Base-by-base conservation (phyloP, 106 monocot genomes). In the Acanthochlamys bracteata region DNA sequence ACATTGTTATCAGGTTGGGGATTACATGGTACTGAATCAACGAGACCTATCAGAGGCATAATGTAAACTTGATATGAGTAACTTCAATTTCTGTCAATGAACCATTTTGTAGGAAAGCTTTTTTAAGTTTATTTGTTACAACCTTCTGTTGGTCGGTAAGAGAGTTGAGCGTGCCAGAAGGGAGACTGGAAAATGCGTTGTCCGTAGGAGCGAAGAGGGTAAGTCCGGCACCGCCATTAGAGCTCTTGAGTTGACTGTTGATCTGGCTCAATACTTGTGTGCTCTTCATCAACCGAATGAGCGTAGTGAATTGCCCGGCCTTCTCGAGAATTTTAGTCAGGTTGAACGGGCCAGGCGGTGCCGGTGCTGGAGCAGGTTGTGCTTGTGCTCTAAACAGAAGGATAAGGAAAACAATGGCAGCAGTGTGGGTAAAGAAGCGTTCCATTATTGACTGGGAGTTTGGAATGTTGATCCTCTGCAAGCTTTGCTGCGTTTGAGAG, bases 171-270 rank as follows among this genome's bases (percentile, higher is more conserved):
- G 93, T 89, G 42, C 93, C 93, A 6, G 93, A 9, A 3, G 93
- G 79, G 15, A 93, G 93, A 52, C 56, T 43, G 41, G 78, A 42
- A 76, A 93, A 93, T 21, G 89, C 89, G 33, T 77, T 86, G 67
- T 93, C 93, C 16, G 93, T 80, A 8, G 93, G 93, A 2, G 89
- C 89, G 22, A 93, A 93, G 22, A 89, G 21, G 7, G 93, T 93
- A 45, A 89, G 16, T 21, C 93, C 93, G 40, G 49, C 53, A 17
- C 8, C 21, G 17, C 54, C 47, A 27, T 76, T 53, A 24, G 86
- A 81, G 61, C 76, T 83, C 80, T 93, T 89, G 46, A 89, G 85
- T 61, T 89, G 83, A 68, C 56, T 74, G 74, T 83, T 77, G 69
- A 89, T 86, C 58, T 93, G 89, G 61, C 80, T 73, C 0, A 66